Evolutionary conservation across 2,329 filamentous ascomycete genomes (phyloP).

Genomic region (Ilyonectria robusta): DNA sequence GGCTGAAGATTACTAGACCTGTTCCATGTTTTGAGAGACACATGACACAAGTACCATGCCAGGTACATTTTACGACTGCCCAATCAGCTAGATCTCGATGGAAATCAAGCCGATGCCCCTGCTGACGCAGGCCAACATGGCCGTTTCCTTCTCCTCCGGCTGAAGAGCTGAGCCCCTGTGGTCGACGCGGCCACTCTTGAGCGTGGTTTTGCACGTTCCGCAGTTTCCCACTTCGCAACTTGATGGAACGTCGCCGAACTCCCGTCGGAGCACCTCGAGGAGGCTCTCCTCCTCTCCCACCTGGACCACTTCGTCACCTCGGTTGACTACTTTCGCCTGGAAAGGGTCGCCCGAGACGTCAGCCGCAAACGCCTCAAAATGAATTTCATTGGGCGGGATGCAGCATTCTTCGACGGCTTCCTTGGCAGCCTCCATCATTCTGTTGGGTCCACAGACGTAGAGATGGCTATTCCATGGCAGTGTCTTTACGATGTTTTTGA

Average conservation of each 20-base stretch:
- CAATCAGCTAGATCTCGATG: constrained; percentile 59
- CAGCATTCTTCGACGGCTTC: constrained; percentile 57
- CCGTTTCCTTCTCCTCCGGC: constrained; percentile 59
- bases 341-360: constrained; percentile 71
- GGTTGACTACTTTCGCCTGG: constrained; percentile 65
- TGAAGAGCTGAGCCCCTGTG: constrained; percentile 64
- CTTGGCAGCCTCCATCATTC: constrained; percentile 68
- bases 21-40: background rate
- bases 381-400: constrained; percentile 66
- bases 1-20: background rate
- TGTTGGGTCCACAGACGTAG: constrained; percentile 72
- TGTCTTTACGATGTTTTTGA: constrained; percentile 63
- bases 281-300: constrained; percentile 65
- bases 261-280: constrained; percentile 61
- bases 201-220: constrained; percentile 63
- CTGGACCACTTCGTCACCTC: constrained; percentile 56
- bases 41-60: constrained; percentile 10
- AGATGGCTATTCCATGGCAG: constrained; percentile 69
- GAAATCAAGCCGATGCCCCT: constrained; percentile 64
- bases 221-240: constrained; percentile 70
- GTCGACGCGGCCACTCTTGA: constrained; percentile 61
- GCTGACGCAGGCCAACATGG: constrained; percentile 68
- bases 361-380: constrained; percentile 72
- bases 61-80: constrained; percentile 1
- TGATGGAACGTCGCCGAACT: constrained; percentile 60